Conservation (phyloP, 164 flowering plant genomes). For the Vitis vinifera region DNA sequence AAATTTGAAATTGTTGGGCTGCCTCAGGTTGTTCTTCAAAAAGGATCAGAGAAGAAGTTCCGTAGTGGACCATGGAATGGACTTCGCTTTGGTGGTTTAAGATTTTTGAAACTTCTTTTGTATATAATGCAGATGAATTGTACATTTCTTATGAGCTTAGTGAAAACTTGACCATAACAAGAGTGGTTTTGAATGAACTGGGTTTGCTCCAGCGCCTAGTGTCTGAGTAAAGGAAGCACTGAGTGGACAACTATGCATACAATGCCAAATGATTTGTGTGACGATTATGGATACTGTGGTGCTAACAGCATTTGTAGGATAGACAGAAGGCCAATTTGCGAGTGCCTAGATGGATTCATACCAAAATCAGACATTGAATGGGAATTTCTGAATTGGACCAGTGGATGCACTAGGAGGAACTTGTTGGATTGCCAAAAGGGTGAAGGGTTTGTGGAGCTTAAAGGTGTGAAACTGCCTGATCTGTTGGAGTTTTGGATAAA, state of each 20-base stretch:
- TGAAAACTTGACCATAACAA: slow-evolving; percentile 1
- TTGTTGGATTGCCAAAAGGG: slow-evolving; percentile 2
- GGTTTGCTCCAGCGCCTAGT: slow-evolving; percentile 11
- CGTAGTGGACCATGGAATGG: not conserved
- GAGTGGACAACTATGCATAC: slow-evolving; percentile 3
- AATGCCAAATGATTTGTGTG: slow-evolving; percentile 14
- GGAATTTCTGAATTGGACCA: not conserved
- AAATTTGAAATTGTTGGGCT: not conserved
- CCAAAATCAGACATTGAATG: slow-evolving; percentile 8
- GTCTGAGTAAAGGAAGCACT: slow-evolving; percentile 7
- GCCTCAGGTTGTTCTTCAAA: not conserved
- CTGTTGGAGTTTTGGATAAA: not conserved
- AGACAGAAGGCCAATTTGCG: slow-evolving; percentile 3
- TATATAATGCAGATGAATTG: slow-evolving; percentile 1
- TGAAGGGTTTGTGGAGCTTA: slow-evolving; percentile 15
- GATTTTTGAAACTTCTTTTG: not conserved
- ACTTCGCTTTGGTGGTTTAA: not conserved
- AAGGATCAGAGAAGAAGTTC: not conserved
- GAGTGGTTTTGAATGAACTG: slow-evolving; percentile 2
- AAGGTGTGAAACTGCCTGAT: slow-evolving; percentile 22
- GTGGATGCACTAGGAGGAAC: slow-evolving; percentile 19
- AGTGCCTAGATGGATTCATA: slow-evolving; percentile 18
- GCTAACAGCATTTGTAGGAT: slow-evolving; percentile 14
- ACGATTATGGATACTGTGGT: slow-evolving; percentile 21
- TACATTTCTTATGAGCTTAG: slow-evolving; percentile 4